These are phyloP conservation scores for Ustilago loliicola DNA, from an alignment of 1,284 basidiomycete genomes.

Conservation along the genomic window DNA sequence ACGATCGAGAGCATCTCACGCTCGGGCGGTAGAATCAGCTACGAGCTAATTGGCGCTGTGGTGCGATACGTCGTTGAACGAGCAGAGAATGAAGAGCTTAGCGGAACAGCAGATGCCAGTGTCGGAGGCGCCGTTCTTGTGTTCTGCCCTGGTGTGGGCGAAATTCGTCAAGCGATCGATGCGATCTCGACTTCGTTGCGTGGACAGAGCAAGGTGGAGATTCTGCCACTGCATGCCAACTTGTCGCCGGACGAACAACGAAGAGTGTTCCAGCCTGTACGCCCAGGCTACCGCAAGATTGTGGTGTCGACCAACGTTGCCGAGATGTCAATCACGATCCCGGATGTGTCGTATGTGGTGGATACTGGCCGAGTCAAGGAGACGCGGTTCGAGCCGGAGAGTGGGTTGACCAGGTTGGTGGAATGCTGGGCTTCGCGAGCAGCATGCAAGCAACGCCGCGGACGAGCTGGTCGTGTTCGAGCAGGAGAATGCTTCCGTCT, in stretches of 20 bases:
- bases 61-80: constrained; percentile 78
- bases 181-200: constrained; percentile 74
- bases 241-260: constrained; percentile 87
- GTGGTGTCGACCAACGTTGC: constrained; percentile 92
- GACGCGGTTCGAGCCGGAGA: constrained; percentile 83
- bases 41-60: constrained; percentile 80
- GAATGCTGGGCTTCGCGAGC: constrained; percentile 87
- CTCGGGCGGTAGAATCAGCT: constrained; percentile 79
- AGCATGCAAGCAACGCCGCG: constrained; percentile 84
- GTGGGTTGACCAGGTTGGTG: constrained; percentile 80
- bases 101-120: constrained; percentile 28
- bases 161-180: constrained; percentile 78
- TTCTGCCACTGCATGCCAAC: constrained; percentile 91
- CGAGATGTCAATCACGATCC: constrained; percentile 91
- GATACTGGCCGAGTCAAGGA: constrained; percentile 93
- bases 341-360: constrained; percentile 68
- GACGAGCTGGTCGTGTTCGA: constrained; percentile 86
- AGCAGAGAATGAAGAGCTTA: constrained; percentile 74
- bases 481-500: constrained; percentile 73
- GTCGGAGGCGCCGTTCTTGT: constrained; percentile 78
- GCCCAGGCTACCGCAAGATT: constrained; percentile 79
- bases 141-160: constrained; percentile 81
- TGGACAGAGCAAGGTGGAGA: constrained; percentile 73
- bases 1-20: constrained; percentile 78
- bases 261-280: constrained; percentile 78